Evolutionary conservation across 2,329 filamentous ascomycete species (phyloP).

Genomic region (Aspergillus tamarii): DNA sequence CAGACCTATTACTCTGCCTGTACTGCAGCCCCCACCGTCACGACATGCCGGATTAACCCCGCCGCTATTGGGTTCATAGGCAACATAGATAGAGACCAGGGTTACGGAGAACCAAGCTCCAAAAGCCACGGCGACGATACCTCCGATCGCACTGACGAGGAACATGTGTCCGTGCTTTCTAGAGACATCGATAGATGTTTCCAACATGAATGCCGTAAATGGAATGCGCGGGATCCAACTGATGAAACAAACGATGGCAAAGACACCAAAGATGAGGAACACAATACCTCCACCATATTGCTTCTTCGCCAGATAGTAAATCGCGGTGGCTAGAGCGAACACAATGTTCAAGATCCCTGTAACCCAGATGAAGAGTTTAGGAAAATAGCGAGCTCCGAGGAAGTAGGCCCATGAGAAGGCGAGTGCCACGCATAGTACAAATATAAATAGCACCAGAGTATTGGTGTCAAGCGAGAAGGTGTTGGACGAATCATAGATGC

Average conservation of each 20-base stretch:
- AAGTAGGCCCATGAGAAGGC: slow-evolving; percentile 79
- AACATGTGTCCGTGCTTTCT: slow-evolving; percentile 86
- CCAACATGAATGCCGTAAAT: slow-evolving; percentile 87
- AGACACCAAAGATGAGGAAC: slow-evolving; percentile 79
- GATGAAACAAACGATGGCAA: slow-evolving; percentile 80
- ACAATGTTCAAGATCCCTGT: slow-evolving; percentile 87
- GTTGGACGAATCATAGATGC: slow-evolving; percentile 72
- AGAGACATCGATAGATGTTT: slow-evolving; percentile 81
- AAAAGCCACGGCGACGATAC: slow-evolving; percentile 73
- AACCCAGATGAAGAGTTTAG: slow-evolving; percentile 90
- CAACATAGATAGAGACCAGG: slow-evolving; percentile 81
- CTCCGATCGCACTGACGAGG: slow-evolving; percentile 80
- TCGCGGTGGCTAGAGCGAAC: slow-evolving; percentile 80
- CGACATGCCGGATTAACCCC: slow-evolving; percentile 58
- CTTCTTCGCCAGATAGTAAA: slow-evolving; percentile 77
- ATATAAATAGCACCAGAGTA: slow-evolving; percentile 82
- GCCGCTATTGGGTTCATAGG: slow-evolving; percentile 66
- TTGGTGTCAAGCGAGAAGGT: slow-evolving; percentile 75
- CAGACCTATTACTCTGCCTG: slow-evolving; percentile 78
- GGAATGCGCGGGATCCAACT: slow-evolving; percentile 90
- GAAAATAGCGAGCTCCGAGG: slow-evolving; percentile 72
- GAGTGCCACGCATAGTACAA: slow-evolving; percentile 73
- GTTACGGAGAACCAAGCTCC: slow-evolving; percentile 86
- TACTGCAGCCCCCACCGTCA: slow-evolving; percentile 64
- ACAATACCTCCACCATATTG: slow-evolving; percentile 87